Evolutionary conservation across 2,329 filamentous ascomycete genomes (phyloP).

Genomic region (Chrysoporthe cubensis): DNA sequence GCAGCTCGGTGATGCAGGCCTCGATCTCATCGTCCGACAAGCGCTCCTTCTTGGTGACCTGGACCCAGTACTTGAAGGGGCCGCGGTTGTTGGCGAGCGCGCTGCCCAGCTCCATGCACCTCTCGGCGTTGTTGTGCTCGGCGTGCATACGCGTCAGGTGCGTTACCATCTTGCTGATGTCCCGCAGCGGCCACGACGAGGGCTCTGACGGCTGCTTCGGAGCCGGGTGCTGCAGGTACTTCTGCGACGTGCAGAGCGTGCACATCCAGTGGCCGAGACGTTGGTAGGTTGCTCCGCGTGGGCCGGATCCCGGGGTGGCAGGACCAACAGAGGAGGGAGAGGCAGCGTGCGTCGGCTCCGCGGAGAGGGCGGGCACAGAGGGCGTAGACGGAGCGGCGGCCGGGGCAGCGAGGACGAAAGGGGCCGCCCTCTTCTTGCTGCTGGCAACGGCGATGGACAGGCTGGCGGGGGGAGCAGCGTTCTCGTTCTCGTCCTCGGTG

Average conservation of each 20-base stretch:
- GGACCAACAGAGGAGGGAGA: background rate
- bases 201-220: slow-evolving; percentile 48
- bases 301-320: slow-evolving; percentile 15
- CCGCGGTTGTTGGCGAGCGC: slow-evolving; percentile 49
- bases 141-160: slow-evolving; percentile 52
- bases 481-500: background rate
- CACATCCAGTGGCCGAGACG: slow-evolving; percentile 54
- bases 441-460: background rate
- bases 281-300: slow-evolving; percentile 36
- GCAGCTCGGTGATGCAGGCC: slow-evolving; percentile 43
- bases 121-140: slow-evolving; percentile 47
- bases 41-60: slow-evolving; percentile 44
- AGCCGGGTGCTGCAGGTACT: slow-evolving; percentile 46
- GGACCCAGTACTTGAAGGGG: slow-evolving; percentile 53
- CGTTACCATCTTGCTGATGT: slow-evolving; percentile 51
- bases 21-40: slow-evolving; percentile 40
- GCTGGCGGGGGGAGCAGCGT: background rate
- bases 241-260: slow-evolving; percentile 47
- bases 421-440: background rate
- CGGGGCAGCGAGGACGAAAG: background rate
- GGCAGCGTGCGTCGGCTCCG: slow-evolving; percentile 7
- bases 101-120: slow-evolving; percentile 48
- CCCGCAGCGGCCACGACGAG: slow-evolving; percentile 52
- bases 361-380: background rate
- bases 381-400: slow-evolving; percentile 9